Conservation (phyloP, 305 asterid genomes). For the Solanum aculeatissimum region DNA sequence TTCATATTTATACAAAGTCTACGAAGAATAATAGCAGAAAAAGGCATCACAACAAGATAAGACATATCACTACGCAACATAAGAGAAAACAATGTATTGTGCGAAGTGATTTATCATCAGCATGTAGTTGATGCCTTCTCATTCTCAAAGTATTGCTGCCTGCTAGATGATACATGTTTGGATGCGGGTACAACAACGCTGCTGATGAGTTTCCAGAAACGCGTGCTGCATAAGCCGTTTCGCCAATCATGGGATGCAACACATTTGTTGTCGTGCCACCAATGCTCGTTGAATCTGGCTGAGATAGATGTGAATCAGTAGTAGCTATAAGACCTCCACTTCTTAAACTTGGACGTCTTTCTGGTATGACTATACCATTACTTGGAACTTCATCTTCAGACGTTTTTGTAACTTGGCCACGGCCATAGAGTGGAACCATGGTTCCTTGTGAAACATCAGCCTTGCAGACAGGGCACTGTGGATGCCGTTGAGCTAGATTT, state of each 20-base stretch:
- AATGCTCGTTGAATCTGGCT: neutral
- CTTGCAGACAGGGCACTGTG: conserved; percentile 74
- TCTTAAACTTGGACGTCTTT: conserved; percentile 4
- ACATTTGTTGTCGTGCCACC: conserved; percentile 10
- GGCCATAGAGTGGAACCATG: conserved; percentile 61
- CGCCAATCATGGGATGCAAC: neutral
- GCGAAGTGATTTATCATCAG: conserved; percentile 51
- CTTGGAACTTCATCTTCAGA: neutral
- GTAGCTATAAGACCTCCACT: too few species aligned
- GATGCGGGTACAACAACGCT: conserved; percentile 10
- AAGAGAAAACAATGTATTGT: conserved; percentile 51
- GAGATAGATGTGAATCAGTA: neutral
- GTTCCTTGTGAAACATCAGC: conserved; percentile 32
- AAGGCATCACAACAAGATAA: conserved; percentile 33
- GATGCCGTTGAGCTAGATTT: conserved; percentile 7
- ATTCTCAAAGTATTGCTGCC: conserved; percentile 34
- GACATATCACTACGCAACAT: conserved; percentile 53
- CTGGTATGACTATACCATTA: neutral
- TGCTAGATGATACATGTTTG: conserved; percentile 26
- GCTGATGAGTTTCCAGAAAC: conserved; percentile 26
- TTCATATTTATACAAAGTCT: neutral
- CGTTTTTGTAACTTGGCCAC: conserved; percentile 22
- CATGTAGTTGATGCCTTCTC: neutral
- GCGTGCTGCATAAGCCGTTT: conserved; percentile 15
- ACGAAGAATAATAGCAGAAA: neutral